Evolutionary conservation across 2,329 filamentous ascomycete species (phyloP).

Genomic region (Colletotrichum viniferum): DNA sequence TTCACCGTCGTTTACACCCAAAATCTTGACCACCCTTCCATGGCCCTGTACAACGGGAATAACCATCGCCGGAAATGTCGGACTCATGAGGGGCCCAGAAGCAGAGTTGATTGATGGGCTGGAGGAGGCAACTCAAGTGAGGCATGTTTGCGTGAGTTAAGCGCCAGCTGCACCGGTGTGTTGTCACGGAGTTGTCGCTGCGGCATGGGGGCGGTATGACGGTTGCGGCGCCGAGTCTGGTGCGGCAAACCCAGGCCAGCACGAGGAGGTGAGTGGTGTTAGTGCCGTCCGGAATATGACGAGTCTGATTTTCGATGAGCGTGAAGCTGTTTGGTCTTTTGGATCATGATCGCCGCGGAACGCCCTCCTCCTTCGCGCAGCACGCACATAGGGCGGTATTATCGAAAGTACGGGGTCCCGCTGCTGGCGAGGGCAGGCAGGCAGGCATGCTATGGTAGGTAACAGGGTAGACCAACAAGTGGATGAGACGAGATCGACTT

Average conservation of each 20-base stretch:
- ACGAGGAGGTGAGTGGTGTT: neutral
- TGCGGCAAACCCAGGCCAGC: neutral
- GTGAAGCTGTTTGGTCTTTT: neutral
- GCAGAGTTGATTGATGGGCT: neutral
- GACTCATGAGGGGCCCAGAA: neutral
- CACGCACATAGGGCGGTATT: neutral
- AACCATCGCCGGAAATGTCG: neutral
- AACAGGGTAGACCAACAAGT: neutral
- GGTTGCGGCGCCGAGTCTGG: neutral
- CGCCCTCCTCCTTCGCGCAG: neutral
- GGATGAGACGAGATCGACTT: conserved; percentile 13
- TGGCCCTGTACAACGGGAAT: neutral
- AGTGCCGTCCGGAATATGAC: neutral
- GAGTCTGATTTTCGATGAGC: conserved; percentile 5
- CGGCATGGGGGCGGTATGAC: neutral
- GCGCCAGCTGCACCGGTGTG: conserved; percentile 18
- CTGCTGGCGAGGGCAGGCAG: neutral
- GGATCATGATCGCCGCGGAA: conserved; percentile 10
- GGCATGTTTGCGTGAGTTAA: conserved; percentile 1
- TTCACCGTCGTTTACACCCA: neutral
- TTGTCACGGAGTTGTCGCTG: conserved; percentile 1
- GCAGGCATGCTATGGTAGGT: neutral
- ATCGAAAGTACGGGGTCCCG: neutral
- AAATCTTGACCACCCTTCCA: neutral
- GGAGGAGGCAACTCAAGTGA: neutral